These are phyloP conservation scores for Colletotrichum horii DNA, from an alignment of 2,329 filamentous ascomycete species.

Conservation along the genomic window DNA sequence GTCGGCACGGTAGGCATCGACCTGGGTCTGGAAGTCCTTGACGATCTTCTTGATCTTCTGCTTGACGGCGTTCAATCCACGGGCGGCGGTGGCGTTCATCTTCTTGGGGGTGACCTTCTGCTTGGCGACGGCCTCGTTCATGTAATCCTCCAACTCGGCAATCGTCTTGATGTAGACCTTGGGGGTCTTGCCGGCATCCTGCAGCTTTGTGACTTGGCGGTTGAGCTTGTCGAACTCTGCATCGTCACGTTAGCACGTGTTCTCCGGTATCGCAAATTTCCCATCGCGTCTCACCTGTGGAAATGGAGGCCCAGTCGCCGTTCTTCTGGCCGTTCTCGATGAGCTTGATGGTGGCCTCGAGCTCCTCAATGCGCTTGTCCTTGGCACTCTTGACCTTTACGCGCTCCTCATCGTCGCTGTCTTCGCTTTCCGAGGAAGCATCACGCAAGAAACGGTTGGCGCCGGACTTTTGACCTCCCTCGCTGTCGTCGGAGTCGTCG, in stretches of 20 bases:
- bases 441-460: constrained; percentile 82
- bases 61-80: constrained; percentile 94
- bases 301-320: constrained; percentile 94
- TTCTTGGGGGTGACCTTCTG: constrained; percentile 97
- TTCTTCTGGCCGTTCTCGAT: constrained; percentile 99
- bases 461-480: constrained; percentile 71
- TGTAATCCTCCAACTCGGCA: constrained; percentile 90
- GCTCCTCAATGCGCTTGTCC: constrained; percentile 94
- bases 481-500: constrained; percentile 65
- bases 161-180: constrained; percentile 93
- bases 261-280: not conserved
- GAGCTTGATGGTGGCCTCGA: constrained; percentile 85
- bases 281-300: constrained; percentile 68
- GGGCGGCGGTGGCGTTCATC: constrained; percentile 96
- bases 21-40: constrained; percentile 88
- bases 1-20: constrained; percentile 85
- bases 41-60: constrained; percentile 99
- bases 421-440: constrained; percentile 74
- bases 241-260: constrained; percentile 1
- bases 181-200: constrained; percentile 77
- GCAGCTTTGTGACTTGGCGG: constrained; percentile 81
- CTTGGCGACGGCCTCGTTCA: constrained; percentile 93
- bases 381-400: constrained; percentile 96
- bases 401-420: constrained; percentile 85
- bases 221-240: constrained; percentile 94